Conservation (phyloP, 2,329 filamentous ascomycete species). For the Ophiostoma australiae region DNA sequence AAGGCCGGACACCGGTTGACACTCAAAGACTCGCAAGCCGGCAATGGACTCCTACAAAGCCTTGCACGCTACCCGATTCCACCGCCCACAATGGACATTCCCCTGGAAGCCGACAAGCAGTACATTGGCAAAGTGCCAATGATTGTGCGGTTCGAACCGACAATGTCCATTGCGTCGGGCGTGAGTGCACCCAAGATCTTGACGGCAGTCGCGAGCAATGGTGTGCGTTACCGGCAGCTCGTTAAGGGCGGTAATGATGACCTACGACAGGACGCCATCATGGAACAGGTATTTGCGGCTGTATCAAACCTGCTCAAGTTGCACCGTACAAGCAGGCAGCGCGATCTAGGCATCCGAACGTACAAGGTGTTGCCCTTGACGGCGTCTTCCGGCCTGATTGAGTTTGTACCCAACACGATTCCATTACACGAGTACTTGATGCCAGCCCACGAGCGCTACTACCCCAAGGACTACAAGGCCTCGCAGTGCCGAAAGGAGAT, state of each 20-base stretch:
- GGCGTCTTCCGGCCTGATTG: conserved; percentile 80
- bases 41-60: conserved; percentile 56
- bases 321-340: conserved; percentile 80
- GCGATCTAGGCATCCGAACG: conserved; percentile 83
- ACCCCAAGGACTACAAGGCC: conserved; percentile 76
- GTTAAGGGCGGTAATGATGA: conserved; percentile 96
- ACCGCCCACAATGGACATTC: conserved; percentile 82
- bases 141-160: conserved; percentile 66
- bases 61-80: conserved; percentile 67
- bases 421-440: conserved; percentile 88
- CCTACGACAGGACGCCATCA: conserved; percentile 91
- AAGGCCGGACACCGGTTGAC: conserved; percentile 61
- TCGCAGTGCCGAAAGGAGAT: conserved; percentile 76
- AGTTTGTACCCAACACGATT: conserved; percentile 92
- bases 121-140: conserved; percentile 67
- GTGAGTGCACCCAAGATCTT: conserved; percentile 93
- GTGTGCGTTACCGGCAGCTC: conserved; percentile 76
- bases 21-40: conserved; percentile 55
- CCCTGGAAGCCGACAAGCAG: conserved; percentile 65
- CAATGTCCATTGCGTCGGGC: conserved; percentile 80
- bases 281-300: conserved; percentile 98
- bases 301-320: conserved; percentile 85
- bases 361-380: conserved; percentile 96
- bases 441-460: conserved; percentile 82
- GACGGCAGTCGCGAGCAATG: conserved; percentile 72